A percentile compares a stretch with the other conserved stretches of the same genome.
Evolutionary conservation across 441 rosid species (phyloP).

Genomic region (Populus trichocarpa): DNA sequence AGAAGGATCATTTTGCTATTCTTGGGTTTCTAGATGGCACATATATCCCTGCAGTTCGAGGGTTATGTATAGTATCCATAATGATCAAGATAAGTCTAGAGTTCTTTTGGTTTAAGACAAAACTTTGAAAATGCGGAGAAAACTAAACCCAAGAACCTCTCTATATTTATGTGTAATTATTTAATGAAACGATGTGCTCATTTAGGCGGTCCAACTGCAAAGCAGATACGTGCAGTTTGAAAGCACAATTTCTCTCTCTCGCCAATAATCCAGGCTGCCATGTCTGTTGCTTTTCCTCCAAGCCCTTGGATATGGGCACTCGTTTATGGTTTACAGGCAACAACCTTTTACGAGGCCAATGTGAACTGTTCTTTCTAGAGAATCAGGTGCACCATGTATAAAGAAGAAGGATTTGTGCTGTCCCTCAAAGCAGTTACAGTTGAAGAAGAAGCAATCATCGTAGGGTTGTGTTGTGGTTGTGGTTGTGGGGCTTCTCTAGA

Average conservation of each 20-base stretch:
- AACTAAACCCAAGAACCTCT: neutral
- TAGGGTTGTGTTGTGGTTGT: neutral
- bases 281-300: slow-evolving; percentile 28
- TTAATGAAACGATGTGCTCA: neutral
- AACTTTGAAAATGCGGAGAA: neutral
- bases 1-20: neutral
- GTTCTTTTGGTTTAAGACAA: neutral
- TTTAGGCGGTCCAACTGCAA: neutral
- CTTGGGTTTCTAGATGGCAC: neutral
- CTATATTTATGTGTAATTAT: neutral
- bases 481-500: slow-evolving; percentile 19
- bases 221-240: neutral
- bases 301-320: slow-evolving; percentile 8
- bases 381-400: neutral
- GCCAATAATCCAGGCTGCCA: slow-evolving; percentile 12
- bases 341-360: neutral
- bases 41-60: neutral
- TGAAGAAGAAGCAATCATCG: slow-evolving; percentile 20
- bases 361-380: neutral
- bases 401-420: slow-evolving; percentile 1
- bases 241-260: neutral
- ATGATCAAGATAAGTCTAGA: neutral
- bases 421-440: slow-evolving; percentile 25
- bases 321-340: neutral
- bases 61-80: neutral